phyloP scores from a whole-genome alignment of 352 stramenopile genomes.

The Phytophthora brassicae region DNA sequence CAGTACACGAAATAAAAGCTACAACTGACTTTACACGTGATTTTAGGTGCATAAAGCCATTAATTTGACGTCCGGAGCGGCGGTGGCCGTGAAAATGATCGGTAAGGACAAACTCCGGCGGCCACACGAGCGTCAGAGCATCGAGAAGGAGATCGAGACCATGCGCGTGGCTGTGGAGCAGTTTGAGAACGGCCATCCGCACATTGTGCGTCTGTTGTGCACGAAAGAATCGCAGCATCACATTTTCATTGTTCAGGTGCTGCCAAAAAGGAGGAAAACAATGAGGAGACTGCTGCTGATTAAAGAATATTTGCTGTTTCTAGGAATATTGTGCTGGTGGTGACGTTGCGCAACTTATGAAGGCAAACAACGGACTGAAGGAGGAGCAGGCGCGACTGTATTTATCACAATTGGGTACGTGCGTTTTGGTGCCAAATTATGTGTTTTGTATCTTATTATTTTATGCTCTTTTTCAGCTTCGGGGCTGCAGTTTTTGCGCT shows the following conservation, averaged over 20 bases:
- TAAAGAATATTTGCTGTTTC: neutral
- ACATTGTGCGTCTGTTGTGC: conserved; percentile 79
- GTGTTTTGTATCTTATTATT: neutral
- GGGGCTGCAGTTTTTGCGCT: conserved; percentile 72
- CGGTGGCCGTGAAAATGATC: conserved; percentile 84
- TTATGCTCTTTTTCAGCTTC: conserved; percentile 55
- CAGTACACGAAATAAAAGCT: neutral
- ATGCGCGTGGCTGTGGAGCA: conserved; percentile 85
- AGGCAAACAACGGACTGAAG: conserved; percentile 53
- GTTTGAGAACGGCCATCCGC: conserved; percentile 84
- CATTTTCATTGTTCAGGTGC: conserved; percentile 82
- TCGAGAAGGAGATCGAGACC: conserved; percentile 86
- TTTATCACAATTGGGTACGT: conserved; percentile 75
- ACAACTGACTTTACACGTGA: neutral
- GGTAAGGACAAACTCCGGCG: conserved; percentile 74
- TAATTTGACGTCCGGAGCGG: conserved; percentile 70
- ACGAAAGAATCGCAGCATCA: conserved; percentile 82
- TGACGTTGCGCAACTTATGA: conserved; percentile 76
- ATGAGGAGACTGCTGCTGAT: conserved; percentile 1
- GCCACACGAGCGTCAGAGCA: conserved; percentile 74
- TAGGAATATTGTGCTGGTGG: conserved; percentile 82
- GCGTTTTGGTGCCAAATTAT: neutral
- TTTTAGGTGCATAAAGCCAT: conserved; percentile 82
- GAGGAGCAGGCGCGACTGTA: conserved; percentile 75
- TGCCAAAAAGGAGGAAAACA: neutral